Evolutionary conservation across 306 rosid genomes (phyloP).

Genomic region (Ormosia emarginata): DNA sequence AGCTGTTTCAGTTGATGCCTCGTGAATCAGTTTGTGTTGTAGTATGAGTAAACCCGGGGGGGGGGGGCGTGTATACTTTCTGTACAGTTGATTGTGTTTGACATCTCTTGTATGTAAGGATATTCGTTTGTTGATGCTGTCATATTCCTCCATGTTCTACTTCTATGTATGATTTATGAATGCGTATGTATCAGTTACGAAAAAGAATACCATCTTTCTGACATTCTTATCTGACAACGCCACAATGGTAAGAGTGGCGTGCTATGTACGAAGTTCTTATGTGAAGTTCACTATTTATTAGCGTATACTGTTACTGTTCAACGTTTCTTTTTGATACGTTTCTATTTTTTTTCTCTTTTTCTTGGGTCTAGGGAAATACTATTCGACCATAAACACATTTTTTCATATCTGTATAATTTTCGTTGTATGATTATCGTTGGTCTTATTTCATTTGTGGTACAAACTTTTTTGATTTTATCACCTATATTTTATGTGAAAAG

Average conservation of each 20-base stretch:
- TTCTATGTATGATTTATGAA: not conserved
- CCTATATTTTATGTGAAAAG: too few species aligned
- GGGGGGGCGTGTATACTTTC: not conserved
- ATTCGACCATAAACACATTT: not conserved
- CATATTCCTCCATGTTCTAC: conserved; percentile 12
- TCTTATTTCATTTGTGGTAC: too few species aligned
- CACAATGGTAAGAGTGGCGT: not conserved
- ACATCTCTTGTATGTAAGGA: conserved; percentile 22
- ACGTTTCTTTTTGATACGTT: not conserved
- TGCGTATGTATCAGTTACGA: not conserved
- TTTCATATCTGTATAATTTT: too few species aligned
- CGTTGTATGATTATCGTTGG: too few species aligned
- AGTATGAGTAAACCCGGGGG: conserved; percentile 3
- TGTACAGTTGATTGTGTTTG: conserved; percentile 16
- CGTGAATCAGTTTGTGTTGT: conserved; percentile 14
- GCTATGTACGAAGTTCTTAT: not conserved
- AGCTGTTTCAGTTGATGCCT: conserved; percentile 73
- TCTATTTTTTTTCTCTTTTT: too few species aligned
- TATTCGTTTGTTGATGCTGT: conserved; percentile 6
- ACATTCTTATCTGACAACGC: conserved; percentile 2
- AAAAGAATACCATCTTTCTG: not conserved
- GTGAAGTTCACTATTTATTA: not conserved
- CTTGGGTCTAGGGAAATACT: not conserved
- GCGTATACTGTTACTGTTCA: not conserved
- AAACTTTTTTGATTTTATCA: too few species aligned